Percentiles rank a stretch among this genome's conserved stretches.
Evolutionary conservation across 2,329 filamentous ascomycete genomes (phyloP).

Genomic region (Aureobasidium sp.): DNA sequence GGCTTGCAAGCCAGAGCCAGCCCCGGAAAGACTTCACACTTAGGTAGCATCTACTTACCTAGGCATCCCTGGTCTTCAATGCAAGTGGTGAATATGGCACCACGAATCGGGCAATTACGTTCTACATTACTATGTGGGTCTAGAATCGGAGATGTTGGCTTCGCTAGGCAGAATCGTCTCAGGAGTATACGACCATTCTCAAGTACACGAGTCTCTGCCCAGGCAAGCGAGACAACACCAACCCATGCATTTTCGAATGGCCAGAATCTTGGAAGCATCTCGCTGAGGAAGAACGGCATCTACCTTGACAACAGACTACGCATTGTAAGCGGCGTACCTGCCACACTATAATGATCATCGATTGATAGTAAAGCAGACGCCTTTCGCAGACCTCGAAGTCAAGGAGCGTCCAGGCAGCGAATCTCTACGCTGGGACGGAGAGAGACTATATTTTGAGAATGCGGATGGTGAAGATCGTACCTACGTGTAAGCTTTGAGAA

Average conservation of each 20-base stretch:
- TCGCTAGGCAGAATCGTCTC: too few relatives aligned
- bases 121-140: too few relatives aligned
- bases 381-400: not conserved
- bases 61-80: too few relatives aligned
- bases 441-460: conserved; percentile 9
- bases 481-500: not conserved
- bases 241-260: not conserved
- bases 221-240: not conserved
- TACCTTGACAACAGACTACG: not conserved
- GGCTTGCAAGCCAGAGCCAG: too few relatives aligned
- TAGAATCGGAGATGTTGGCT: too few relatives aligned
- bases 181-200: not conserved
- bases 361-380: not conserved
- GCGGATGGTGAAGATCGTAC: not conserved
- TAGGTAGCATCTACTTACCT: too few relatives aligned
- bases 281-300: not conserved
- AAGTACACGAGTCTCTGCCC: not conserved
- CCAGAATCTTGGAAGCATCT: not conserved
- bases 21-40: too few relatives aligned
- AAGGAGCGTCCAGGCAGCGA: not conserved
- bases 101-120: too few relatives aligned
- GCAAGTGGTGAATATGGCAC: too few relatives aligned
- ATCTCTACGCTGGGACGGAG: conserved; percentile 13
- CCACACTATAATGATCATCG: too few relatives aligned
- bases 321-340: not conserved